These are phyloP conservation scores for Dendrobium catenatum DNA, from an alignment of 106 monocot genomes.

Conservation along the genomic window DNA sequence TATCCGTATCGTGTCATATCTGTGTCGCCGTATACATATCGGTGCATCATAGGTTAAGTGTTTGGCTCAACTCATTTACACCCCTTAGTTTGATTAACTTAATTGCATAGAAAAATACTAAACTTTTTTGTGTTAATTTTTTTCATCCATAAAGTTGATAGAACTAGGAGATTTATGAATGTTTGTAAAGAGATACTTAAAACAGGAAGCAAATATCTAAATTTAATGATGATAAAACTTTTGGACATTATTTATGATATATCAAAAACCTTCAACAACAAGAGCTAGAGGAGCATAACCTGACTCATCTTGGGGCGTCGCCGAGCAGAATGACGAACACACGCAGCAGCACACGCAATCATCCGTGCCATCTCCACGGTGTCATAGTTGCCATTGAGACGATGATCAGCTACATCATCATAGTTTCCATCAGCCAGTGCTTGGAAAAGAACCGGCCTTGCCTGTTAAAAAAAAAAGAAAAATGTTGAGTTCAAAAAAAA, in stretches of 20 bases:
- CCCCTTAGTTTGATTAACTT: conserved; percentile 43
- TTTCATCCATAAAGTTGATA: conserved; percentile 6
- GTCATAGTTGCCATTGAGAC: conserved; percentile 51
- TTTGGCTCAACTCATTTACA: conserved; percentile 23
- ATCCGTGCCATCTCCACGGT: conserved; percentile 68
- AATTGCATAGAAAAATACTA: conserved; percentile 36
- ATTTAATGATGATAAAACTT: background rate
- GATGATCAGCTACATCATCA: conserved; percentile 60
- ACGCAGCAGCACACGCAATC: conserved; percentile 65
- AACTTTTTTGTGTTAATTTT: conserved; percentile 43
- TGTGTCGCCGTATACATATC: too few species aligned
- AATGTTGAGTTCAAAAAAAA: background rate
- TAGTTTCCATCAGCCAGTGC: conserved; percentile 65
- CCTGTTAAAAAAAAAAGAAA: conserved; percentile 18
- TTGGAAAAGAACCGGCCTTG: conserved; percentile 46
- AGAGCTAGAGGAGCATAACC: conserved; percentile 21
- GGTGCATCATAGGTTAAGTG: too few species aligned
- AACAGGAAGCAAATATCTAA: background rate
- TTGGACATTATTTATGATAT: background rate
- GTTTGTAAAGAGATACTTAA: background rate
- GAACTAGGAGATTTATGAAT: background rate
- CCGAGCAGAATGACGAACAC: conserved; percentile 77
- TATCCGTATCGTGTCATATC: too few species aligned
- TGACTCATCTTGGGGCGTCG: conserved; percentile 95
- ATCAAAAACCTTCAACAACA: background rate